Base-by-base conservation (phyloP, 805 yeast genomes). In the Scheffersomyces ergatensis region DNA sequence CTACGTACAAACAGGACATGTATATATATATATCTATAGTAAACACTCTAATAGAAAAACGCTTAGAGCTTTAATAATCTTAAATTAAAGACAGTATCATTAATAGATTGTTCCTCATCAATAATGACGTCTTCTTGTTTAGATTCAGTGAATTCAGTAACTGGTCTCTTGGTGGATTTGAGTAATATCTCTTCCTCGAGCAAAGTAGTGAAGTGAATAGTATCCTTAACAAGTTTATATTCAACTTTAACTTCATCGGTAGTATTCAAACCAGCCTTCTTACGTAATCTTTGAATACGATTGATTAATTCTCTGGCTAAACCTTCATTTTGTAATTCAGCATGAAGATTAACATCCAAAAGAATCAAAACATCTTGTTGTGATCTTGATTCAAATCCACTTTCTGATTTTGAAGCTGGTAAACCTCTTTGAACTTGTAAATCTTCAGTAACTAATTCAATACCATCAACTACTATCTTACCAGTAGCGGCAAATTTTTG, bases 201-300 rank as follows among this genome's bases (percentile, higher is more conserved):
- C 44, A 89, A 80, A 14, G 67, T 63, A 34, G 74, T 80, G 41
- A 90, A 71, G 36, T 72, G 79, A 53, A 85, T 76, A 45, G 87
- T 80, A 55, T 83, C 89, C 49, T 80, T 77, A 43, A 68, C 51
- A 45, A 89, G 61, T 48, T 79, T 70, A 67, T 87, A 87, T 67
- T 92, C 89, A 45, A 93, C 96, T 48, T 78, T 65, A 38, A 93
- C 95, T 53, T 93, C 99, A 62, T 93, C 99, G 34, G 97, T 92
- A 47, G 95, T 90, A 60, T 86, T 86, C 58, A 93, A 76, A 25
- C 96, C 96, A 49, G 87, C 89, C 78, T 90, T 89, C 84, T 93
- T 93, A 71, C 99, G 85, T 61, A 90, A 80, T 66, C 96, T 85
- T 77, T 93, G 99, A 52, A 93, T 89, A 70, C 99, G 89, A 79